Percentiles rank a stretch among this genome's conserved stretches.
Conservation (phyloP, 805 yeast genomes). For the Wickerhamomyces mucosus region DNA sequence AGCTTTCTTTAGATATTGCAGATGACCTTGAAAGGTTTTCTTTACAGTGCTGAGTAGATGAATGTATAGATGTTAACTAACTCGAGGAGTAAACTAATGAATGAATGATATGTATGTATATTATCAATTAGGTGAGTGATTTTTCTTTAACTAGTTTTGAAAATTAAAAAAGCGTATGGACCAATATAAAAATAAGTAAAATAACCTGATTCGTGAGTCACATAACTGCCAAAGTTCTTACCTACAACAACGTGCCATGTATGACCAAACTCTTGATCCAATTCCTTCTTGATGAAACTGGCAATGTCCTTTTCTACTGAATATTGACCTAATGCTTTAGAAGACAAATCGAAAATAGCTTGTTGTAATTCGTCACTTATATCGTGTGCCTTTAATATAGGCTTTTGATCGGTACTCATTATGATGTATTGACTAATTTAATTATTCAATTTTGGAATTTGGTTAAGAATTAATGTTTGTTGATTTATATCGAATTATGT, state of each 20-base stretch:
- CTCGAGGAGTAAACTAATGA: too few relatives aligned
- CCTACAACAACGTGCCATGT: constrained; percentile 83
- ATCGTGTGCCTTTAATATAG: constrained; percentile 3
- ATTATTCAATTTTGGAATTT: too few relatives aligned
- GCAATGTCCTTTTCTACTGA: constrained; percentile 56
- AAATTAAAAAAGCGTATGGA: constrained; percentile 55
- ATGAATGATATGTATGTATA: too few relatives aligned
- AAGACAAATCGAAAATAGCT: constrained; percentile 36
- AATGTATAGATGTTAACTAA: too few relatives aligned
- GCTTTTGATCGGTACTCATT: too few relatives aligned
- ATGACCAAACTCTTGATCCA: constrained; percentile 56
- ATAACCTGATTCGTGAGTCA: constrained; percentile 68
- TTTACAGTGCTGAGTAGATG: too few relatives aligned
- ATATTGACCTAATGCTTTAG: constrained; percentile 33
- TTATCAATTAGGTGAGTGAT: too few relatives aligned
- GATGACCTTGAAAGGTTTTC: neutral
- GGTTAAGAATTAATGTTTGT: too few relatives aligned
- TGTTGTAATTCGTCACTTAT: constrained; percentile 38
- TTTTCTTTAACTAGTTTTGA: constrained; percentile 58
- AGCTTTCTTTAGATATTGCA: neutral
- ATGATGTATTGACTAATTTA: too few relatives aligned
- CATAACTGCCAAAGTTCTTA: constrained; percentile 68
- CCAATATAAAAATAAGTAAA: constrained; percentile 68
- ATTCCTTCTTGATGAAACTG: constrained; percentile 47
- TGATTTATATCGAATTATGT: too few relatives aligned